Evolutionary conservation across 257 asterid genomes (phyloP).

Genomic region (Solanum tarapatanum): DNA sequence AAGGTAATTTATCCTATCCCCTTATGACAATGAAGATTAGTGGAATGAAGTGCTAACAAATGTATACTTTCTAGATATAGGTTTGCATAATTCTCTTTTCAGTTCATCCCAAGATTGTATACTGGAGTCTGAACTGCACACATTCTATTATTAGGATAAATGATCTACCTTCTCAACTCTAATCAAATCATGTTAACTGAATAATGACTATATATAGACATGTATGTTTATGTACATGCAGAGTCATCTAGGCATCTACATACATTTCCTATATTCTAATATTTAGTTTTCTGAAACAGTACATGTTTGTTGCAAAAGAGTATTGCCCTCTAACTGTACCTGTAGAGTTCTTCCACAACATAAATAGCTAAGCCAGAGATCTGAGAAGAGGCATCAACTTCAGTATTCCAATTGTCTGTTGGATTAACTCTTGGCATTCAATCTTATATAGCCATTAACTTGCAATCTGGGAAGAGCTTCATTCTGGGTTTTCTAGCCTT

Average conservation of each 20-base stretch:
- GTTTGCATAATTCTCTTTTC: neutral
- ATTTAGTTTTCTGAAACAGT: conserved; percentile 33
- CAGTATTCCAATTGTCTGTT: too few species aligned
- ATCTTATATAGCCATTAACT: too few species aligned
- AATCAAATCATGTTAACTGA: neutral
- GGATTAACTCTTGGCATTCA: too few species aligned
- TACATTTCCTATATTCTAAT: neutral
- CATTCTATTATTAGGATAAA: neutral
- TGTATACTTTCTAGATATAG: neutral
- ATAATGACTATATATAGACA: neutral
- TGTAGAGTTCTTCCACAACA: conserved; percentile 50
- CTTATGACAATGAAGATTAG: neutral
- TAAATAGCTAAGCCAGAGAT: conserved; percentile 20
- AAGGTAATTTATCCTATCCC: conserved; percentile 32
- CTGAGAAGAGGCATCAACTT: too few species aligned
- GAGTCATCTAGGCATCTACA: neutral
- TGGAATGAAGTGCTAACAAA: neutral
- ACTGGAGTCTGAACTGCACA: neutral
- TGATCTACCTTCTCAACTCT: neutral
- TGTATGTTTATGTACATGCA: neutral
- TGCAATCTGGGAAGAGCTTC: too few species aligned
- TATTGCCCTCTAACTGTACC: conserved; percentile 71
- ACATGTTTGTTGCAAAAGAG: conserved; percentile 71
- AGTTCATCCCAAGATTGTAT: neutral
- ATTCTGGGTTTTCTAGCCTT: too few species aligned